A percentile compares a stretch with the other conserved stretches of the same genome.
Evolutionary conservation across 306 rosid species (phyloP).

Genomic region (Acacia crassicarpa): DNA sequence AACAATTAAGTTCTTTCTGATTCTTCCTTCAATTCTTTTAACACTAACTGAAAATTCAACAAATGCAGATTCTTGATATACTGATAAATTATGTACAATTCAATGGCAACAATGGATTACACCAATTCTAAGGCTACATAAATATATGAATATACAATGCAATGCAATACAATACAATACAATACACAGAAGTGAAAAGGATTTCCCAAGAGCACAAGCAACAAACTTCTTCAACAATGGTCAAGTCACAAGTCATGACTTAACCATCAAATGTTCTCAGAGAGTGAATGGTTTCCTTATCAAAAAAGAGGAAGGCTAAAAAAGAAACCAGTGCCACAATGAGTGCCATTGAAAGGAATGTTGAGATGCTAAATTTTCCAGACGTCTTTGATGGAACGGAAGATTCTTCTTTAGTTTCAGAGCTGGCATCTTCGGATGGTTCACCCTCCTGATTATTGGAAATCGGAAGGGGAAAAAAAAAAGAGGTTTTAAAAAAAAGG

Average conservation of each 20-base stretch:
- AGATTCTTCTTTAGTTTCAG: slow-evolving; percentile 28
- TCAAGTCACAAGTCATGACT: slow-evolving; percentile 13
- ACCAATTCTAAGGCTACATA: slow-evolving; percentile 23
- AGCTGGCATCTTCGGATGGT: slow-evolving; percentile 38
- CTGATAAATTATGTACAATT: slow-evolving; percentile 23
- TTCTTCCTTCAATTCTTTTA: background rate
- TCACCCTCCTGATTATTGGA: slow-evolving; percentile 58
- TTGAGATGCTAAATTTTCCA: slow-evolving; percentile 37
- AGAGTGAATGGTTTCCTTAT: slow-evolving; percentile 36
- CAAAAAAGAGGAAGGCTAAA: slow-evolving; percentile 40
- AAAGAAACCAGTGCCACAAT: slow-evolving; percentile 42
- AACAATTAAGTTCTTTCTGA: too few relatives aligned
- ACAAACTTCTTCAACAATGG: slow-evolving; percentile 19
- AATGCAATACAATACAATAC: slow-evolving; percentile 13
- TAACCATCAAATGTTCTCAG: slow-evolving; percentile 37
- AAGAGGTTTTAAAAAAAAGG: background rate
- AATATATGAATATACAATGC: slow-evolving; percentile 20
- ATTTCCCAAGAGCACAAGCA: slow-evolving; percentile 32
- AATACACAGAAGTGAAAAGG: slow-evolving; percentile 19
- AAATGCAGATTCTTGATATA: slow-evolving; percentile 24
- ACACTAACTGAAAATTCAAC: slow-evolving; percentile 1
- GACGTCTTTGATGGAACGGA: slow-evolving; percentile 35
- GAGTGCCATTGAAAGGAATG: slow-evolving; percentile 37
- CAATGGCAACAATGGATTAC: slow-evolving; percentile 15
- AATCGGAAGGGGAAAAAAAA: background rate